Percentiles rank a stretch among this genome's conserved stretches.
These are phyloP conservation scores for Corylus heterophylla DNA, from an alignment of 306 rosid species.

Conservation along the genomic window DNA sequence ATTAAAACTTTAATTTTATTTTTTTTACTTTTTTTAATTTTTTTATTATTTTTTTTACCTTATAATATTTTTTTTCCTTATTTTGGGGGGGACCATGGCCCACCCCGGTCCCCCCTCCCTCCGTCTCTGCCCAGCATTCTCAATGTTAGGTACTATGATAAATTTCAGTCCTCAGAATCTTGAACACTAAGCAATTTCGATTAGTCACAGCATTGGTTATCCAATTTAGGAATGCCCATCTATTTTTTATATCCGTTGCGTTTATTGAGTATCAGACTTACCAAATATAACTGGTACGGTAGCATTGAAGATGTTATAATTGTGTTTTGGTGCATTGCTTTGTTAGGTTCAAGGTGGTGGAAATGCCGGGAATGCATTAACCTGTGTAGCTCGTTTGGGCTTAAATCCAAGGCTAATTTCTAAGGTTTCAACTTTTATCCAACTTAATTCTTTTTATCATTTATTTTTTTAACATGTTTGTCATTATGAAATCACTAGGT, in stretches of 20 bases:
- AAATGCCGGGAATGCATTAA: conserved; percentile 73
- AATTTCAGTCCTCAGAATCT: neutral
- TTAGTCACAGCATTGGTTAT: neutral
- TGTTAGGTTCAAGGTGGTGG: conserved; percentile 93
- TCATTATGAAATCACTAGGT: conserved; percentile 43
- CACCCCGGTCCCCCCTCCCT: too few species aligned
- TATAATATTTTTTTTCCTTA: too few species aligned
- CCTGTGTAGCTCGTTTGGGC: conserved; percentile 88
- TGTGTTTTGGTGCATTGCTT: conserved; percentile 26
- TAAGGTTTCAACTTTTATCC: conserved; percentile 48
- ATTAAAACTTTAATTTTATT: too few species aligned
- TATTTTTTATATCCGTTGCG: neutral
- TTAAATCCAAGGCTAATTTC: conserved; percentile 75
- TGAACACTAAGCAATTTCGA: neutral
- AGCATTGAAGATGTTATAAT: conserved; percentile 8
- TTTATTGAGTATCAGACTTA: neutral
- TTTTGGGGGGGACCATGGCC: too few species aligned
- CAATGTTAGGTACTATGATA: neutral
- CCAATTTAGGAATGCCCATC: neutral
- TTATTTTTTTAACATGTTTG: conserved; percentile 13
- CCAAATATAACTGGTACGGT: neutral
- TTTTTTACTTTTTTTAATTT: too few species aligned
- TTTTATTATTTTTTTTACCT: too few species aligned
- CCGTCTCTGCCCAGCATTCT: neutral
- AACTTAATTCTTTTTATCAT: neutral